Evolutionary conservation across 805 yeast genomes (phyloP), one percentile per base, ranked within the genome.

Genomic region (Kodamaea hsintzibuensis): DNA sequence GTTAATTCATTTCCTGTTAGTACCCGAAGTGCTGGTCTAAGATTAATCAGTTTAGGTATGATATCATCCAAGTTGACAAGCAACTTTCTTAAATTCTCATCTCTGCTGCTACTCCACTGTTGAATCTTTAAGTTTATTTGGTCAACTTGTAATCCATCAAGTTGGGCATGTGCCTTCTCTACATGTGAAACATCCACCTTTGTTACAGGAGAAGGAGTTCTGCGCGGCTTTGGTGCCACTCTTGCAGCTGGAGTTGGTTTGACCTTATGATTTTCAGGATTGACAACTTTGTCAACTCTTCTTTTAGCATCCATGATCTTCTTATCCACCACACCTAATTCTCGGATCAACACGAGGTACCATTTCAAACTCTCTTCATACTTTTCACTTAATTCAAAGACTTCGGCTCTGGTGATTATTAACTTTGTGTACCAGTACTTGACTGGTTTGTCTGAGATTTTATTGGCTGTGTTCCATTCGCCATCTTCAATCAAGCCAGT

Each of bases 291-390:
- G 50, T 80, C 80, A 56, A 97, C 89, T 54, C 99, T 80, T 62
- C 93, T 80, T 65, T 84, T 91, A 2, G 93, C 96, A 49, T 89
- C 97, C 80, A 93, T 71, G 0, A 83, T 76, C 30, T 81, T 74
- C 55, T 84, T 82, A 33, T 83, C 81, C 1, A 85, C 80, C 19
- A 81, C 82, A 0, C 96, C 96, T 38, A 65, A 56, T 55, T 83
- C 81, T 53, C 82, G 81, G 14, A 95, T 77, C 49, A 92, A 75
- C 35, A 74, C 67, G 54, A 79, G 80, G 76, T 91, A 93, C 5
- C 81, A 65, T 0, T 69, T 74, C 22, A 89, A 73, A 0, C 98
- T 86, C 6, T 80, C 85, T 52, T 77, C 65, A 68, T 79, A 89
- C 59, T 80, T 81, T 62, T 95, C 99, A 51, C 84, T 63, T 67